Conservation (phyloP, 23 red algal genomes). For the Agarophyton chilense region DNA sequence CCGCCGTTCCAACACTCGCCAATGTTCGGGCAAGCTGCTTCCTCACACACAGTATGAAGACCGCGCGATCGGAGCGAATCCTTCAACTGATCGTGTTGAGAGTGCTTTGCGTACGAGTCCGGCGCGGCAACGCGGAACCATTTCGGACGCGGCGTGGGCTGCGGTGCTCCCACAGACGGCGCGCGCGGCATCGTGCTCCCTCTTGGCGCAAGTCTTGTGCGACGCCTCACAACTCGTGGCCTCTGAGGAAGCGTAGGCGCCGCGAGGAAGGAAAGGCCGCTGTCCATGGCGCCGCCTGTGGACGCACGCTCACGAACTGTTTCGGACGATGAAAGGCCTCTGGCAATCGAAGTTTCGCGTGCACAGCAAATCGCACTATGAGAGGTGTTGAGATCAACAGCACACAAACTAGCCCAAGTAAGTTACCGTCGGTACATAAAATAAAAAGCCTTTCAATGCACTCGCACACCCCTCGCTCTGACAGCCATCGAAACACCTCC, state of each 20-base stretch:
- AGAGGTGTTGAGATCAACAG: too few species aligned
- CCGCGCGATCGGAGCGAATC: constrained; percentile 28
- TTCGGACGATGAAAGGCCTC: too few species aligned
- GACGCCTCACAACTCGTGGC: neutral
- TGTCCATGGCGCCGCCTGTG: neutral
- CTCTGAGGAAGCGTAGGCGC: neutral
- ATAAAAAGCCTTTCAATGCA: too few species aligned
- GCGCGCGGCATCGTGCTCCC: neutral
- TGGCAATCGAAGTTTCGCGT: too few species aligned
- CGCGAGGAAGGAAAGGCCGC: neutral
- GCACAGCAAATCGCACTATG: too few species aligned
- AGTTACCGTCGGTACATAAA: too few species aligned
- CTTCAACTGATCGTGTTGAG: constrained; percentile 60
- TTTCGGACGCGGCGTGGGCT: constrained; percentile 54
- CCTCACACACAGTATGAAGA: constrained; percentile 97
- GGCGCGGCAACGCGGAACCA: constrained; percentile 89
- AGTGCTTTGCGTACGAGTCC: constrained; percentile 32
- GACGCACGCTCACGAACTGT: too few species aligned
- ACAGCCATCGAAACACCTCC: too few species aligned
- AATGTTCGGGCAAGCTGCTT: constrained; percentile 98
- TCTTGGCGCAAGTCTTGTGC: neutral
- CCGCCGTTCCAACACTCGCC: constrained; percentile 99
- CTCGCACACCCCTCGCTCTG: too few species aligned
- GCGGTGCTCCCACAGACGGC: constrained; percentile 63
- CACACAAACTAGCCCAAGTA: too few species aligned